Conservation (phyloP, 345 rosid genomes). For the Salix purpurea region DNA sequence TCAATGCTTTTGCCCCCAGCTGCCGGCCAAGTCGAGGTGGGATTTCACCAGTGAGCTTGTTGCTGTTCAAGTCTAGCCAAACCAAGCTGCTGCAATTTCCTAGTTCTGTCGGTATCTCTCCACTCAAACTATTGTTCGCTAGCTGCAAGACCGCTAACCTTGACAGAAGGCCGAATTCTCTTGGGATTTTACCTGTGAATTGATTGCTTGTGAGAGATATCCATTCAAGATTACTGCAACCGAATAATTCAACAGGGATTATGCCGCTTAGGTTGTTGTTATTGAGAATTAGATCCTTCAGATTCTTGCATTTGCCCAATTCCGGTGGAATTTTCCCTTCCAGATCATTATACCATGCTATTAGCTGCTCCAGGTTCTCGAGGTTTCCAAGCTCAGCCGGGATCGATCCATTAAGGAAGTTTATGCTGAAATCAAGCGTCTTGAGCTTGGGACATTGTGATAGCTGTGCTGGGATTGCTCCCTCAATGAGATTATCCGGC, state of each 20-base stretch:
- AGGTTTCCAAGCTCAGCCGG: slow-evolving; percentile 77
- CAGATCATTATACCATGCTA: slow-evolving; percentile 85
- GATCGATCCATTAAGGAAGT: slow-evolving; percentile 76
- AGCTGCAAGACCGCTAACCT: slow-evolving; percentile 89
- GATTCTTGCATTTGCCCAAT: slow-evolving; percentile 62
- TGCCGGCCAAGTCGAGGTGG: slow-evolving; percentile 86
- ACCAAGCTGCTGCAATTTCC: slow-evolving; percentile 84
- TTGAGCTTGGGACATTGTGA: slow-evolving; percentile 77
- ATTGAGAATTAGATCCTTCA: slow-evolving; percentile 80
- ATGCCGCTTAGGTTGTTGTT: slow-evolving; percentile 75
- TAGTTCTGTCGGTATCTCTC: slow-evolving; percentile 78
- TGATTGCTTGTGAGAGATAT: slow-evolving; percentile 80
- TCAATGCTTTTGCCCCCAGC: slow-evolving; percentile 72
- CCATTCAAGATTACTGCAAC: slow-evolving; percentile 89
- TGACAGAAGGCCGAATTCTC: slow-evolving; percentile 56
- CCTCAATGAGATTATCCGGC: slow-evolving; percentile 71
- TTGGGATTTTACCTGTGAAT: slow-evolving; percentile 61
- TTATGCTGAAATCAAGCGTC: slow-evolving; percentile 75
- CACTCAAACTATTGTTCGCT: slow-evolving; percentile 81
- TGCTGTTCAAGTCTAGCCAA: slow-evolving; percentile 88
- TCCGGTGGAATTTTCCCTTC: slow-evolving; percentile 76
- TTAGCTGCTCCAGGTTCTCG: slow-evolving; percentile 75
- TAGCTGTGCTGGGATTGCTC: slow-evolving; percentile 65
- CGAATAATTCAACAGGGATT: slow-evolving; percentile 71
- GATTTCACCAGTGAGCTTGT: slow-evolving; percentile 83